phyloP scores from a whole-genome alignment of 371 early-diverging fungal species.

The Neoconidiobolus thromboides region DNA sequence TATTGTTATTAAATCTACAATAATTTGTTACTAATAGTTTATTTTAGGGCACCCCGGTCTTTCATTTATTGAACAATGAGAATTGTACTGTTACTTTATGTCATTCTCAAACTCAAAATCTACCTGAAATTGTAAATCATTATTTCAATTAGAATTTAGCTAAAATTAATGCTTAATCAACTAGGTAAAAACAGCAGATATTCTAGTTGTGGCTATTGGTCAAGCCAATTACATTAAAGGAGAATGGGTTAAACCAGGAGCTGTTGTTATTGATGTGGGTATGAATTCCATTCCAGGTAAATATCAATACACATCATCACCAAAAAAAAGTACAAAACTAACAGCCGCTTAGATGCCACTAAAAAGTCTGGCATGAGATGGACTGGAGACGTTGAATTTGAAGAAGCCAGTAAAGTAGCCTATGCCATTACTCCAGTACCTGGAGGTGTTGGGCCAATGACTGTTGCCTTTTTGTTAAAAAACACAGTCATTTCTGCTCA shows the following conservation, averaged over 20 bases:
- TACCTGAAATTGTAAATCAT: slow-evolving; percentile 38
- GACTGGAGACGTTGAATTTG: slow-evolving; percentile 87
- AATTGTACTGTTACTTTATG: slow-evolving; percentile 85
- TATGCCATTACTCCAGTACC: slow-evolving; percentile 83
- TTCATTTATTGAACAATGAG: slow-evolving; percentile 48
- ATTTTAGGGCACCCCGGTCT: slow-evolving; percentile 60
- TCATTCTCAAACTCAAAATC: slow-evolving; percentile 62
- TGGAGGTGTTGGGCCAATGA: slow-evolving; percentile 95
- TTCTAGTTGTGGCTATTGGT: slow-evolving; percentile 79
- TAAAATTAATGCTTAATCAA: neutral
- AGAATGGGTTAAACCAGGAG: slow-evolving; percentile 78
- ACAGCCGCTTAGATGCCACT: slow-evolving; percentile 29
- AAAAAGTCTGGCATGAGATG: slow-evolving; percentile 72
- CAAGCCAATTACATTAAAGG: slow-evolving; percentile 57
- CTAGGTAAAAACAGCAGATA: slow-evolving; percentile 53
- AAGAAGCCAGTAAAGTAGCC: slow-evolving; percentile 39
- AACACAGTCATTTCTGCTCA: slow-evolving; percentile 65
- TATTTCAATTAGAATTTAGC: neutral
- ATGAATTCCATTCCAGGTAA: slow-evolving; percentile 61
- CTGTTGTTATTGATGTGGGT: slow-evolving; percentile 87
- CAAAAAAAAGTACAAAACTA: neutral
- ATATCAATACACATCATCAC: neutral
- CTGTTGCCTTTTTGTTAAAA: slow-evolving; percentile 82
- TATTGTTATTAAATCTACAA: neutral
- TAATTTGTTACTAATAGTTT: neutral